These are phyloP conservation scores for Iberis pinnata DNA, from an alignment of 345 rosid genomes.

Conservation along the genomic window DNA sequence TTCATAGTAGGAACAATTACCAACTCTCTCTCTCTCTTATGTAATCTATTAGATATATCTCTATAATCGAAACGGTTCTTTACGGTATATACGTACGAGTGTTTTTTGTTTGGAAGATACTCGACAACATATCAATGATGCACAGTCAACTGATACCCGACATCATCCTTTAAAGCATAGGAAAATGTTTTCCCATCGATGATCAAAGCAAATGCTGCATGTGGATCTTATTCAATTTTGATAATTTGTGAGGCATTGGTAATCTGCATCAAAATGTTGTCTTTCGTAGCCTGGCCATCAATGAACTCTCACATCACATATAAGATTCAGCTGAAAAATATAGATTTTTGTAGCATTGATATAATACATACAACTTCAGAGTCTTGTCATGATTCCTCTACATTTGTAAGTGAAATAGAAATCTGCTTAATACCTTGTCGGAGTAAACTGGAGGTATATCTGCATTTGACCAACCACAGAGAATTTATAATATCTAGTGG, in stretches of 20 bases:
- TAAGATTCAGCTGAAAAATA: not conserved
- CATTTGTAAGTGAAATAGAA: conserved; percentile 20
- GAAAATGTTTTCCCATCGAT: conserved; percentile 67
- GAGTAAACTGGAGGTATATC: conserved; percentile 75
- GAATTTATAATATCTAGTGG: conserved; percentile 10
- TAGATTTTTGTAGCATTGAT: conserved; percentile 6
- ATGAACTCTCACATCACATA: not conserved
- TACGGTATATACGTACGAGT: conserved; percentile 45
- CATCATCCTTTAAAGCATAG: conserved; percentile 45
- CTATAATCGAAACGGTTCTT: too few relatives aligned
- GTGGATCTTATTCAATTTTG: conserved; percentile 36
- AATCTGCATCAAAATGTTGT: conserved; percentile 45
- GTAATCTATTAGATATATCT: too few relatives aligned
- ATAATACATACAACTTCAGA: conserved; percentile 29
- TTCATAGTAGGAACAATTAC: too few relatives aligned
- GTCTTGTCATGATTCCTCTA: conserved; percentile 23
- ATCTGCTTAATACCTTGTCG: conserved; percentile 70
- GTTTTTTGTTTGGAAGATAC: conserved; percentile 88
- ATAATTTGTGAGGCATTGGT: conserved; percentile 40
- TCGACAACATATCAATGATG: conserved; percentile 79
- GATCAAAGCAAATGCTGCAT: conserved; percentile 58
- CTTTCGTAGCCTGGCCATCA: conserved; percentile 46
- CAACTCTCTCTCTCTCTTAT: too few relatives aligned
- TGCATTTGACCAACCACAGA: conserved; percentile 32
- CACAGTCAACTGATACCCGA: conserved; percentile 63